A percentile compares a stretch with the other conserved stretches of the same genome.
phyloP scores from a whole-genome alignment of 305 asterid species.

The Galium porrigens region DNA sequence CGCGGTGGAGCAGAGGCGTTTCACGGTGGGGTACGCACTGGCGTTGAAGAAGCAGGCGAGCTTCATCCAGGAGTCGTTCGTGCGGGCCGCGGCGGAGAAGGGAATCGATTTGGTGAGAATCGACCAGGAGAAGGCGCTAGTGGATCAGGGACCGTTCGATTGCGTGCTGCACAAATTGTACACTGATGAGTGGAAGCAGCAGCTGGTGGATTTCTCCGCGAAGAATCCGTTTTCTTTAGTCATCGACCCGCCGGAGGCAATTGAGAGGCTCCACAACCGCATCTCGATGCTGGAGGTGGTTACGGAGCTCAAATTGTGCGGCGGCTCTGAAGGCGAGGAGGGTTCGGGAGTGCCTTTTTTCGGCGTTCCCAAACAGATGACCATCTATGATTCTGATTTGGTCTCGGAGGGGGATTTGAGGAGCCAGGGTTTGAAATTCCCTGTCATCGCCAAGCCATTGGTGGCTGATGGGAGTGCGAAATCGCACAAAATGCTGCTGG shows the following conservation, averaged over 20 bases:
- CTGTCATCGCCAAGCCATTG: constrained; percentile 59
- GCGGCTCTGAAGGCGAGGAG: not conserved
- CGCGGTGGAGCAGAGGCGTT: constrained; percentile 35
- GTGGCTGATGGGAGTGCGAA: constrained; percentile 70
- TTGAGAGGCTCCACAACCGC: constrained; percentile 55
- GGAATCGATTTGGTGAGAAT: constrained; percentile 55
- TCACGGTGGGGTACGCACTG: constrained; percentile 56
- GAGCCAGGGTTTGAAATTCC: constrained; percentile 38
- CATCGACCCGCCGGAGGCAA: constrained; percentile 51
- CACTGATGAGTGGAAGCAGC: constrained; percentile 46
- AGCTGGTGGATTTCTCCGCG: constrained; percentile 33
- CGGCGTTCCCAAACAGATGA: constrained; percentile 52
- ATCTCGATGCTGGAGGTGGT: constrained; percentile 62
- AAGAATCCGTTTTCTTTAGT: constrained; percentile 34
- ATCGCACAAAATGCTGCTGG: constrained; percentile 56
- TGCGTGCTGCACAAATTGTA: constrained; percentile 53
- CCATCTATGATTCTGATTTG: constrained; percentile 32
- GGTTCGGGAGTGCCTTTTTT: constrained; percentile 18
- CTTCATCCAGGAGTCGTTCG: constrained; percentile 44
- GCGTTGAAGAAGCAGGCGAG: constrained; percentile 62
- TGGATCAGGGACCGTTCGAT: constrained; percentile 63
- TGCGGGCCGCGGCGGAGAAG: constrained; percentile 35
- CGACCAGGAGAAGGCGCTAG: constrained; percentile 39
- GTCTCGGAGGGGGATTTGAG: constrained; percentile 29
- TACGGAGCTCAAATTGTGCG: constrained; percentile 20